Evolutionary conservation across 2,329 filamentous ascomycete species (phyloP).

Genomic region (Trichoderma sp.): DNA sequence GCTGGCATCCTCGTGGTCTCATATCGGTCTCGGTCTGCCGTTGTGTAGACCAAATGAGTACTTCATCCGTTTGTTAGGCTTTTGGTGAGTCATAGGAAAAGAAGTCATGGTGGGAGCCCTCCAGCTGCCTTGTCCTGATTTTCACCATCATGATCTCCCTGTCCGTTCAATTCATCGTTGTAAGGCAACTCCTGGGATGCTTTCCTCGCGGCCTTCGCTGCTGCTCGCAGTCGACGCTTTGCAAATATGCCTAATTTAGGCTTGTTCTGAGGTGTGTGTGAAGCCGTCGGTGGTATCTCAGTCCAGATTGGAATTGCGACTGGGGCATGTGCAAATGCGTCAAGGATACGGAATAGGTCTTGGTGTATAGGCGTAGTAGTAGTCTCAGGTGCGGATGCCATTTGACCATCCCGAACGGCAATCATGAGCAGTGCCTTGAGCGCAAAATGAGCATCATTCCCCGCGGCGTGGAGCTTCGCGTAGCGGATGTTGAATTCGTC

Average conservation of each 20-base stretch:
- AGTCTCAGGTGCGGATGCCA: not conserved
- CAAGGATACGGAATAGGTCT: not conserved
- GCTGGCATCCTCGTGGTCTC: too few relatives aligned
- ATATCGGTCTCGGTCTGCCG: too few relatives aligned
- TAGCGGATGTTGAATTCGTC: constrained; percentile 24
- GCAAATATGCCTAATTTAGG: not conserved
- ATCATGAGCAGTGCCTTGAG: constrained; percentile 27
- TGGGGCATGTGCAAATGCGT: not conserved
- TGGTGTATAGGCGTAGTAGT: not conserved
- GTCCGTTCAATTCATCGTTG: not conserved
- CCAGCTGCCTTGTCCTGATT: not conserved
- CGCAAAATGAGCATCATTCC: constrained; percentile 34
- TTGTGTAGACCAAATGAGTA: not conserved
- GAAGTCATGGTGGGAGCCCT: not conserved
- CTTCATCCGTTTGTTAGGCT: too few relatives aligned
- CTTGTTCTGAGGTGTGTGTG: not conserved
- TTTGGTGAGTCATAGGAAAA: not conserved
- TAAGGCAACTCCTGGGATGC: not conserved
- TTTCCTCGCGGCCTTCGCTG: not conserved
- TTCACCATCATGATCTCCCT: not conserved
- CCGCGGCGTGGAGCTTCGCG: constrained; percentile 24
- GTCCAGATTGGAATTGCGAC: not conserved
- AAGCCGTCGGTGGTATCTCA: not conserved
- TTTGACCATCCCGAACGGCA: constrained; percentile 13
- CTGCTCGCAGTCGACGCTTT: not conserved